Base-by-base conservation (phyloP, 768 basidiomycete species). In the Inosperma sp. region DNA sequence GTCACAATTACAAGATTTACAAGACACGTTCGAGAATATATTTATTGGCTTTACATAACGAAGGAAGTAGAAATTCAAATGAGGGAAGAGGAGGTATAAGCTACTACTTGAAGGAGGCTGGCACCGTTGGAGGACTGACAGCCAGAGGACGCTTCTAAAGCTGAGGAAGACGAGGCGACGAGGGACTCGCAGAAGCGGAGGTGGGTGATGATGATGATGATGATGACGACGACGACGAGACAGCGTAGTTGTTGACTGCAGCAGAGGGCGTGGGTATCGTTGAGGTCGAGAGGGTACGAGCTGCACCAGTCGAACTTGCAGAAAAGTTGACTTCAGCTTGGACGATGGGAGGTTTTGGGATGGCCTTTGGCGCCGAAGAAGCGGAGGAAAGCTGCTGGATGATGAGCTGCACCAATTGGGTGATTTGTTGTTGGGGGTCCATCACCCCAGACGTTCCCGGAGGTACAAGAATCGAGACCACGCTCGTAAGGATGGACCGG, bases 81-180 rank as follows among this genome's bases (percentile, higher is more conserved):
- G 36, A 29, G 5, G 41, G 39, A 10, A 36, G 45, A 17, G 49
- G 23, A 16, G 42, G 37, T 40, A 26, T 33, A 19, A 53, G 48
- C 16, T 41, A 22, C 5, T n/a, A 19, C 14, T 52, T 29, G 7
- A 60, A 48, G 17, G 41, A 37, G 35, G 53, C 33, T 17, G 57
- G 52, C 5, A 57, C 52, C 37, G 59, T 62, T 25, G 63, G 63
- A 33, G 56, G 61, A 16, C 56, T 56, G 29, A 7, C 36, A 25
- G n/a, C n/a, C n/a, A n/a, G n/a, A n/a, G n/a, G n/a, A n/a, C n/a
- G n/a, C n/a, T n/a, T n/a, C n/a, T n/a, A n/a, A n/a, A n/a, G n/a
- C n/a, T n/a, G n/a, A n/a, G 61, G 61, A 27, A 52, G 19, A 14
- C 44, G 14, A 44, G 56, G 53, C 7, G 57, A 60, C 14, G 57